Percentiles rank a stretch among this genome's conserved stretches.
Conservation (phyloP, 2,329 filamentous ascomycete species). For the Claviceps digitariae region DNA sequence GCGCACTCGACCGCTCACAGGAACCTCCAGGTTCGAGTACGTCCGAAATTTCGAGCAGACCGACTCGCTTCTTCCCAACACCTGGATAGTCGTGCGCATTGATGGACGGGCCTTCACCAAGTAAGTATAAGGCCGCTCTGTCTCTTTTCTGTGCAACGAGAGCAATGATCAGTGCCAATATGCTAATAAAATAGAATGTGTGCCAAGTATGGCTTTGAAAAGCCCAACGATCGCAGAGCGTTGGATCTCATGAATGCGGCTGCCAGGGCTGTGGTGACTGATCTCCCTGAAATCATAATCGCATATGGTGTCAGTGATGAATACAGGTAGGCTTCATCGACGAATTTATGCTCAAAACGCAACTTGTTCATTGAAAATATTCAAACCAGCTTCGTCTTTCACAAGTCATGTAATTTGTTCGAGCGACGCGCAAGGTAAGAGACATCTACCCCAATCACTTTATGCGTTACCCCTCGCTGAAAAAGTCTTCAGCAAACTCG, state of each 20-base stretch:
- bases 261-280: conserved; percentile 69
- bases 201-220: conserved; percentile 69
- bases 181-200: conserved; percentile 47
- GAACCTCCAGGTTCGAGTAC: conserved; percentile 65
- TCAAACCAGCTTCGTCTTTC: conserved; percentile 63
- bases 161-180: conserved; percentile 5
- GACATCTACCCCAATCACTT: conserved; percentile 7
- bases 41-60: conserved; percentile 79
- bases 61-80: conserved; percentile 72
- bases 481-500: conserved; percentile 54
- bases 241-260: conserved; percentile 90
- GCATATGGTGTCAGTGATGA: conserved; percentile 94
- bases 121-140: conserved; percentile 52
- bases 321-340: conserved; percentile 48
- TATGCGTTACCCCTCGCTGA: not conserved
- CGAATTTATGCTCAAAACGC: not conserved
- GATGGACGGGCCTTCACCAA: conserved; percentile 94
- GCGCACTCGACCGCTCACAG: conserved; percentile 1
- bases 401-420: conserved; percentile 70
- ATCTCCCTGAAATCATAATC: conserved; percentile 72
- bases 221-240: conserved; percentile 82
- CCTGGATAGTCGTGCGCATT: conserved; percentile 89
- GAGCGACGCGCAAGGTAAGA: conserved; percentile 66
- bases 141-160: too few species aligned
- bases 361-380: conserved; percentile 4